Evolutionary conservation across 2,329 filamentous ascomycete species (phyloP), one percentile per base, ranked within the genome.

Genomic region (Hypoxylon sp.): DNA sequence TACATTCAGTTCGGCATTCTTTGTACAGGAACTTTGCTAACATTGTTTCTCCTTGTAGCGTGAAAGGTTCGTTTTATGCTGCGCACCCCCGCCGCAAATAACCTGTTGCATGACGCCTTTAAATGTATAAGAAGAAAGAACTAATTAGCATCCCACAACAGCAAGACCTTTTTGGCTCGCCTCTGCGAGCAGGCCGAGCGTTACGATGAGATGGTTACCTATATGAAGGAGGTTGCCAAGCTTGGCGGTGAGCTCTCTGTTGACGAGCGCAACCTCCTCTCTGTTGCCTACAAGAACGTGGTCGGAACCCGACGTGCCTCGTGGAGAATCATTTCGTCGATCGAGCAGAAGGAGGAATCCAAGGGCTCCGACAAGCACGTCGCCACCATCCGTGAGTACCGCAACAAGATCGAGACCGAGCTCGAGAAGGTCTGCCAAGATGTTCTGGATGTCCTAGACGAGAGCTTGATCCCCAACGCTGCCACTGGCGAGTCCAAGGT

Each of bases 201-300:
- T 82, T 99, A 99, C 86, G 95, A 99, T 95, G 96, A 98, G 87
- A 98, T 98, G 95, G 95, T 98, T 78, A 94, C 91, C 81, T 98
- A 95, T 88, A 98, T 98, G 96, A 98, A 98, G 93, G 94, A 98
- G 91, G 95, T 98, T 79, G 95, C 95, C 84, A 97, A 97, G 86
- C 82, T 91, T 76, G 89, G 87, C 75, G 87, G 88, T 78, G 92
- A 94, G 84, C 91, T 95, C 79, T 91, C 90, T 73, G 95, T 98
- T 77, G 95, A 98, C 83, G 96, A 99, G 91, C 93, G 95, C 84
- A 98, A 98, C 87, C 92, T 99, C 73, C 91, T 99, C 75, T 97
- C 93, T 74, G 96, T 98, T 79, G 95, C 95, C 82, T 99, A 99
- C 91, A 99, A 99, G 93, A 99, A 99, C 85, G 96, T 99, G 69